Evolutionary conservation across 331 rosid species (phyloP).

Genomic region (Malus hybrid): DNA sequence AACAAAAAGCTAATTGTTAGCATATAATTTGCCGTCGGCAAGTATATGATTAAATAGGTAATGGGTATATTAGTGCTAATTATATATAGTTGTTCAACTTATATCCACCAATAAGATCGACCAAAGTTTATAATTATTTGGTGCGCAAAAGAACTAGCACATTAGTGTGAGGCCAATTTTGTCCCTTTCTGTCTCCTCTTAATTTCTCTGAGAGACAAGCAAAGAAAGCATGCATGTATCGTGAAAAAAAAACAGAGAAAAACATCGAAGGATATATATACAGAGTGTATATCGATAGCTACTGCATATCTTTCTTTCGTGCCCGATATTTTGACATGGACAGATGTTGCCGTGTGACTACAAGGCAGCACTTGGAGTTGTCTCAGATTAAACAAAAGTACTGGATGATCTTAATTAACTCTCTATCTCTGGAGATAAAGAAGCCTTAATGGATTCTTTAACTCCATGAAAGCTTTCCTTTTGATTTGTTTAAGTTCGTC

Average conservation of each 20-base stretch:
- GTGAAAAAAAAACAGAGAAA: not conserved
- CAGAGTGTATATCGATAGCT: not conserved
- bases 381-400: slow-evolving; percentile 2
- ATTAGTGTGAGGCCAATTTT: not conserved
- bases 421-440: not conserved
- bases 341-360: slow-evolving; percentile 31
- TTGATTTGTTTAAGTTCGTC: not conserved
- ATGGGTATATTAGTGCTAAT: not conserved
- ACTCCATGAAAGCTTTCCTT: not conserved
- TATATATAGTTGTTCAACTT: not conserved
- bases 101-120: not conserved
- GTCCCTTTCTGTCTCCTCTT: not conserved
- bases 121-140: not conserved
- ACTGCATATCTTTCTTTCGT: not conserved
- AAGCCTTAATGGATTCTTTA: not conserved
- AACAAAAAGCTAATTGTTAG: not conserved
- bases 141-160: not conserved
- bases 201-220: not conserved
- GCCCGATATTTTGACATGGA: slow-evolving; percentile 33
- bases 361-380: slow-evolving; percentile 21
- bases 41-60: not conserved
- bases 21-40: not conserved
- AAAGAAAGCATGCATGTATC: not conserved
- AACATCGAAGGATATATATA: not conserved
- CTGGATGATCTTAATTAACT: not conserved